Conservation (phyloP, 2,329 filamentous ascomycete species). For the Aspergillus phoenicis region DNA sequence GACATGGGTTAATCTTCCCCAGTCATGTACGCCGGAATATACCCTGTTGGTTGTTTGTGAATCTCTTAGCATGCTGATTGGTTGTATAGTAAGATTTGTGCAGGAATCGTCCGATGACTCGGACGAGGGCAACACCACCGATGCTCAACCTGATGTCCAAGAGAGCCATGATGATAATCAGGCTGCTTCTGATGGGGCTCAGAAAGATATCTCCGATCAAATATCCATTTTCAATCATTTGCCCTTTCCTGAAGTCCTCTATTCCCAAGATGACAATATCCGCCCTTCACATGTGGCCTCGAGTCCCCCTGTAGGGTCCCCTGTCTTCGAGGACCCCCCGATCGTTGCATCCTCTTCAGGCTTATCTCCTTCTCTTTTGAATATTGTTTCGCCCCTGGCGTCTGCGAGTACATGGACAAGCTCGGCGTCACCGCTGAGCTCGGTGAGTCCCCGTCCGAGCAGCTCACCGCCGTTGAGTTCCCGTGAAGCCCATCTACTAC, state of each 20-base stretch:
- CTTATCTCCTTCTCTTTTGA: slow-evolving; percentile 15
- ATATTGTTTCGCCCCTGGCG: slow-evolving; percentile 17
- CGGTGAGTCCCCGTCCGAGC: slow-evolving; percentile 15
- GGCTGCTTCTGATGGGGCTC: not conserved
- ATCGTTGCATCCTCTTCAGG: slow-evolving; percentile 13
- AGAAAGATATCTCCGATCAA: not conserved
- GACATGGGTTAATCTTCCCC: slow-evolving; percentile 36
- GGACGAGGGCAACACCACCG: slow-evolving; percentile 9
- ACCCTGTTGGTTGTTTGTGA: not conserved
- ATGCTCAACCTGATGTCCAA: slow-evolving; percentile 1
- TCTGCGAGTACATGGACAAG: slow-evolving; percentile 21
- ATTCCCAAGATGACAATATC: not conserved
- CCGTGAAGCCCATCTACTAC: slow-evolving; percentile 38
- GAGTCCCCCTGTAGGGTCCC: slow-evolving; percentile 3
- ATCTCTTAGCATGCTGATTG: not conserved
- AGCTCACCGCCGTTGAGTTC: slow-evolving; percentile 22
- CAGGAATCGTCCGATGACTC: slow-evolving; percentile 26
- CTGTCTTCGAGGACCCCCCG: slow-evolving; percentile 11
- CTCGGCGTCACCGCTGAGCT: slow-evolving; percentile 16
- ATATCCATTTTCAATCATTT: not conserved
- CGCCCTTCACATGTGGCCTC: slow-evolving; percentile 2
- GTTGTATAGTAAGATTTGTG: slow-evolving; percentile 30
- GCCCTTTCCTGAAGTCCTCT: slow-evolving; percentile 2
- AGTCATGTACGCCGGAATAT: slow-evolving; percentile 25
- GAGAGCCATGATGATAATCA: slow-evolving; percentile 5